A percentile compares a stretch with the other conserved stretches of the same genome.
These are phyloP conservation scores for Apiospora phragmitis DNA, from an alignment of 2,329 filamentous ascomycete genomes.

Conservation along the genomic window DNA sequence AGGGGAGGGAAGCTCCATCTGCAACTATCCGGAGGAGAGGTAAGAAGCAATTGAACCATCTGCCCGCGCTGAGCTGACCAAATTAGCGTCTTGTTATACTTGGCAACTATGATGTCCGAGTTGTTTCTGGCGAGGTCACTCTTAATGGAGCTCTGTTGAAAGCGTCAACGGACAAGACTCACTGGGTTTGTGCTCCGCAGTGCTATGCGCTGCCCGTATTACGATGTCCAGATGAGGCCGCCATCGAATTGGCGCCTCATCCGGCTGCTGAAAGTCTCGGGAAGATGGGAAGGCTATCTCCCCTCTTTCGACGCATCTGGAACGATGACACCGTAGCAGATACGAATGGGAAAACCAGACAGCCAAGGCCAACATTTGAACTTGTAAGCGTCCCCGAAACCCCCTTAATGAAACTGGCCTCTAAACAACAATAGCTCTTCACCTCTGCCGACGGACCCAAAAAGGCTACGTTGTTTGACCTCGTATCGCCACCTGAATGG, in stretches of 20 bases:
- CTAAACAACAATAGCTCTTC: slow-evolving; percentile 44
- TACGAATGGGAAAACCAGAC: slow-evolving; percentile 24
- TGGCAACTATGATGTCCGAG: slow-evolving; percentile 67
- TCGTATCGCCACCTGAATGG: slow-evolving; percentile 60
- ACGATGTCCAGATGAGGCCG: slow-evolving; percentile 49
- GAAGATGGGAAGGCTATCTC: slow-evolving; percentile 60
- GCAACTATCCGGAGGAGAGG: slow-evolving; percentile 30
- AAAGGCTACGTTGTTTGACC: slow-evolving; percentile 50
- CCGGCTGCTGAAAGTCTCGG: slow-evolving; percentile 49
- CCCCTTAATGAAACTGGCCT: background rate
- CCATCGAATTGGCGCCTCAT: slow-evolving; percentile 53
- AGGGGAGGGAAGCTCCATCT: slow-evolving; percentile 24
- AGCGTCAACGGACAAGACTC: slow-evolving; percentile 36
- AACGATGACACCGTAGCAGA: slow-evolving; percentile 41
- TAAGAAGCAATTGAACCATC: slow-evolving; percentile 16
- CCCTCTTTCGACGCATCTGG: slow-evolving; percentile 69
- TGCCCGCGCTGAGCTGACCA: slow-evolving; percentile 18
- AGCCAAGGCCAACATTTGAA: slow-evolving; percentile 42
- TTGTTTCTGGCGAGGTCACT: slow-evolving; percentile 62
- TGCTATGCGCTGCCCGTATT: slow-evolving; percentile 72
- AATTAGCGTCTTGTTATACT: slow-evolving; percentile 61
- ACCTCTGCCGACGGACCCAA: slow-evolving; percentile 54
- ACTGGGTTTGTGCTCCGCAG: slow-evolving; percentile 65
- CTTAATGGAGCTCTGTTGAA: slow-evolving; percentile 65
- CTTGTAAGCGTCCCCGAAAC: slow-evolving; percentile 44